A percentile compares a stretch with the other conserved stretches of the same genome.
phyloP scores from a whole-genome alignment of 2,329 filamentous ascomycete genomes.

The Ophiostoma sp. region DNA sequence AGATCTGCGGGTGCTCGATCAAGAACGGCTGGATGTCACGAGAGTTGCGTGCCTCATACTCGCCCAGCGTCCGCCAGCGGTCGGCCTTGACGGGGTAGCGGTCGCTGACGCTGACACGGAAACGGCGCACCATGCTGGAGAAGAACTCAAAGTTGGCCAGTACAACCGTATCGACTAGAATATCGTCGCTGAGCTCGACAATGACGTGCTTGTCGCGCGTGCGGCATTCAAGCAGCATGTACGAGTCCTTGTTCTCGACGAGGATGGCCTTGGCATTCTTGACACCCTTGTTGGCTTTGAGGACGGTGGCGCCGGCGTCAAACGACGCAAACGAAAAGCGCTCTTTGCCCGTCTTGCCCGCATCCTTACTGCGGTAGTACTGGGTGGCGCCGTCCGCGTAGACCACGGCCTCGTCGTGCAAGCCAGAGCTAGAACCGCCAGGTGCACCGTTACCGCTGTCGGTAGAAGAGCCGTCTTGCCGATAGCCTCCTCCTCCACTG shows the following conservation, averaged over 20 bases:
- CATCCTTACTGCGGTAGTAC: conserved; percentile 77
- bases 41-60: conserved; percentile 88
- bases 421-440: conserved; percentile 34
- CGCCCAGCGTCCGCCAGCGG: conserved; percentile 86
- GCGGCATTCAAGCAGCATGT: conserved; percentile 92
- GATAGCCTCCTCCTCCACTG: conserved; percentile 34
- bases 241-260: conserved; percentile 96
- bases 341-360: conserved; percentile 96
- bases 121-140: conserved; percentile 90
- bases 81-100: conserved; percentile 90
- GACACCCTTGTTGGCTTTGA: conserved; percentile 84
- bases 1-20: conserved; percentile 92
- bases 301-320: conserved; percentile 88
- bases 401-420: conserved; percentile 45
- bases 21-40: conserved; percentile 93
- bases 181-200: conserved; percentile 84
- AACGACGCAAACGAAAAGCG: conserved; percentile 97
- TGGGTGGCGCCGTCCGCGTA: conserved; percentile 53
- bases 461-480: conserved; percentile 20
- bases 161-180: conserved; percentile 91
- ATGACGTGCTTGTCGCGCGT: conserved; percentile 89
- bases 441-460: conserved; percentile 30
- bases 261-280: conserved; percentile 87
- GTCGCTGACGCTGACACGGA: conserved; percentile 89
- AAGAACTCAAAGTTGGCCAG: conserved; percentile 99